phyloP scores from a whole-genome alignment of 2,329 filamentous ascomycete species.

The Exophiala oligosperma region DNA sequence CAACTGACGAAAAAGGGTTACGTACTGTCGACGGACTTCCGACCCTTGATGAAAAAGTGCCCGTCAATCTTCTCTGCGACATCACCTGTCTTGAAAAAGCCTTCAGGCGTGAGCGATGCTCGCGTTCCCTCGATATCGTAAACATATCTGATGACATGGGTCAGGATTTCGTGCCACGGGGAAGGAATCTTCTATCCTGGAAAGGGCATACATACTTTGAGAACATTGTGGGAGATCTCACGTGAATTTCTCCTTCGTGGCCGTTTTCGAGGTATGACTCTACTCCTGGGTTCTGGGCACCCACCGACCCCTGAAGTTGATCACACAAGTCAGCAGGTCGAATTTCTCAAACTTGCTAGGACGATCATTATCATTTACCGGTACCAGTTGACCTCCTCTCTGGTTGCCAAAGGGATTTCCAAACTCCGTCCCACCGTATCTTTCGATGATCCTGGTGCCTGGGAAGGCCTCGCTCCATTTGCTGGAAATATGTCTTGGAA shows the following conservation, averaged over 20 bases:
- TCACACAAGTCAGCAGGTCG: conserved; percentile 1
- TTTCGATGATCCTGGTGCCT: conserved; percentile 40
- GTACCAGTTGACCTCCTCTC: not conserved
- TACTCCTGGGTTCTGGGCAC: conserved; percentile 37
- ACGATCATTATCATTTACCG: conserved; percentile 32
- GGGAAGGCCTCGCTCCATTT: conserved; percentile 47
- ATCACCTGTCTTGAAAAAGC: conserved; percentile 43
- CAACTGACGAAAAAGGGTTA: not conserved
- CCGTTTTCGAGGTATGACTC: conserved; percentile 41
- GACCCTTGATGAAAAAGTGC: conserved; percentile 47
- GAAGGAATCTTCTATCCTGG: not conserved
- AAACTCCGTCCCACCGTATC: conserved; percentile 46
- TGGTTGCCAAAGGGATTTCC: conserved; percentile 36
- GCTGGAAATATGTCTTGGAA: conserved; percentile 48
- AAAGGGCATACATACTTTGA: conserved; percentile 30
- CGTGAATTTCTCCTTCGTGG: conserved; percentile 48
- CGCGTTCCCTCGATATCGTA: conserved; percentile 31
- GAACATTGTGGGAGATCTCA: conserved; percentile 41
- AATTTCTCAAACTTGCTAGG: conserved; percentile 17
- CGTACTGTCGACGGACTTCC: conserved; percentile 43
- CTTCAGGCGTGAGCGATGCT: conserved; percentile 26
- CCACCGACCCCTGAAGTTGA: conserved; percentile 23
- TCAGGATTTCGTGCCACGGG: not conserved
- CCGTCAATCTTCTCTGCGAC: conserved; percentile 21
- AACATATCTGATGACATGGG: conserved; percentile 19